A percentile compares a stretch with the other conserved stretches of the same genome.
phyloP scores from a whole-genome alignment of 176 grass and related monocot genomes.

The Saccharum officinarum region DNA sequence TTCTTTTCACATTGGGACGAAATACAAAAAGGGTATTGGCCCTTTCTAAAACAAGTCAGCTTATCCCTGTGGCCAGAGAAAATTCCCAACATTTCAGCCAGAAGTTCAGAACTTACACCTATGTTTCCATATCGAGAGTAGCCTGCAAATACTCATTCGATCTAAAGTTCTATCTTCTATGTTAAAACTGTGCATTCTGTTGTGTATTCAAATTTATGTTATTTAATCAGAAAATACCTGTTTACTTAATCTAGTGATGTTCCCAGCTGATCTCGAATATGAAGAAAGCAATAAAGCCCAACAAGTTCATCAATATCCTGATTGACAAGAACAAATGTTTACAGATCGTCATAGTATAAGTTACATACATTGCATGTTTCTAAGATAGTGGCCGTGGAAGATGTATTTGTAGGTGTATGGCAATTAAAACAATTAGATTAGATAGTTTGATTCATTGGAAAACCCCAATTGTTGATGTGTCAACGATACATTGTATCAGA shows the following conservation, averaged over 20 bases:
- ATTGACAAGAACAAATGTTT: slow-evolving; percentile 33
- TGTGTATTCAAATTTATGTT: slow-evolving; percentile 14
- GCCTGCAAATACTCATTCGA: slow-evolving; percentile 3
- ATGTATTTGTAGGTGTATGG: slow-evolving; percentile 2
- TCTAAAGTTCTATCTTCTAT: background rate
- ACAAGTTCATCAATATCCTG: slow-evolving; percentile 95
- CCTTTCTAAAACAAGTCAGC: background rate
- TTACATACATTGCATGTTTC: slow-evolving; percentile 1
- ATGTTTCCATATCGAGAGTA: background rate
- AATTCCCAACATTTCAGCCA: background rate
- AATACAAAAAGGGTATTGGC: slow-evolving; percentile 9
- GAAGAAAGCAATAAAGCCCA: slow-evolving; percentile 94
- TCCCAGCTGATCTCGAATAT: slow-evolving; percentile 92
- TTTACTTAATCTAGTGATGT: slow-evolving; percentile 86
- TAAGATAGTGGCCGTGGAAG: background rate
- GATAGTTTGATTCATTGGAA: slow-evolving; percentile 1
- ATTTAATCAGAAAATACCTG: slow-evolving; percentile 51
- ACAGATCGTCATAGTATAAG: slow-evolving; percentile 10
- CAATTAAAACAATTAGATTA: slow-evolving; percentile 13
- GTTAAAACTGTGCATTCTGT: slow-evolving; percentile 1
- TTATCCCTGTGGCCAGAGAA: background rate
- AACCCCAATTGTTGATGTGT: background rate
- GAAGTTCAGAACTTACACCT: background rate
- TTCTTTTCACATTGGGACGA: background rate
- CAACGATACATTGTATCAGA: slow-evolving; percentile 9